Percentiles rank a stretch among this genome's conserved stretches.
phyloP scores from a whole-genome alignment of 2,329 filamentous ascomycete species.

The Chaetomiaceae sp. region DNA sequence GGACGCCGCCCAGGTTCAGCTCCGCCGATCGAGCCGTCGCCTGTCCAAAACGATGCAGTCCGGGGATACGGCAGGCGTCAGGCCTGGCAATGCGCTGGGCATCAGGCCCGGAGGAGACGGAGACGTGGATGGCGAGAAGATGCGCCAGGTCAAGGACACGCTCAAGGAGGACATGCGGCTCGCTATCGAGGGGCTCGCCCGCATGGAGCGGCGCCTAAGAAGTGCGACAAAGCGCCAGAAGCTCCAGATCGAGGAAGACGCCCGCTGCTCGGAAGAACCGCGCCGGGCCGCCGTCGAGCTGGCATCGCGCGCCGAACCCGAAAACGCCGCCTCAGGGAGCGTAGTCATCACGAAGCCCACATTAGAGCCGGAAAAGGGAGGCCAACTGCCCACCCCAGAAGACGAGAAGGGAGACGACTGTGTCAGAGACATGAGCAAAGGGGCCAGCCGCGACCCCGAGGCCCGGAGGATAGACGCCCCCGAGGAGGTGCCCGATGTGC shows the following conservation, averaged over 20 bases:
- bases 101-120: neutral
- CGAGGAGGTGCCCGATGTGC: constrained; percentile 19
- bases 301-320: neutral
- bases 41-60: constrained; percentile 10
- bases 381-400: constrained; percentile 6
- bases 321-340: neutral
- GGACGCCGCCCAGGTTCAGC: constrained; percentile 16
- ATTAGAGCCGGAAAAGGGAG: neutral
- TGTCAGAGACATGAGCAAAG: constrained; percentile 23
- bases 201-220: constrained; percentile 47
- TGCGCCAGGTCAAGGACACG: constrained; percentile 2
- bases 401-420: constrained; percentile 22
- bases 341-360: constrained; percentile 13
- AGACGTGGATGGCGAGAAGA: neutral
- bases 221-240: constrained; percentile 44
- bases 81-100: constrained; percentile 19
- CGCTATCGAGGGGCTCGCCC: constrained; percentile 42
- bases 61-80: constrained; percentile 1
- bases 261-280: constrained; percentile 27
- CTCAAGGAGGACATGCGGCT: constrained; percentile 33
- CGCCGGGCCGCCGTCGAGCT: neutral
- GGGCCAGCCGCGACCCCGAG: constrained; percentile 18
- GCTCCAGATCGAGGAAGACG: constrained; percentile 42
- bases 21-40: constrained; percentile 22
- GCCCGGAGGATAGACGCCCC: constrained; percentile 2